Evolutionary conservation across 1,284 basidiomycete genomes (phyloP).

Genomic region (Neolentinus lepideus): DNA sequence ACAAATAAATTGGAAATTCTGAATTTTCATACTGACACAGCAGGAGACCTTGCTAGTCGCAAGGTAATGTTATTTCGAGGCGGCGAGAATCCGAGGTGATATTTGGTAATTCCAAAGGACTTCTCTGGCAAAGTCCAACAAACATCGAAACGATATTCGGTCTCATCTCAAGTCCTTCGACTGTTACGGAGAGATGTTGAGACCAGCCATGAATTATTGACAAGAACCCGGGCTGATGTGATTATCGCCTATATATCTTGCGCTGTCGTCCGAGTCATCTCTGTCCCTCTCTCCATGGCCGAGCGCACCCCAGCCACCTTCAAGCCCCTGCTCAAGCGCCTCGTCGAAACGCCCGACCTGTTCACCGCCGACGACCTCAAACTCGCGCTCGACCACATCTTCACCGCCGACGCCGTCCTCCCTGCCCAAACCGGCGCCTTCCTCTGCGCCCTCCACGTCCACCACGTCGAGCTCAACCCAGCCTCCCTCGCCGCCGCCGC

Average conservation of each 20-base stretch:
- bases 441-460: constrained; percentile 74
- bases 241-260: background rate
- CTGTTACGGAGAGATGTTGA: no score
- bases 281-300: background rate
- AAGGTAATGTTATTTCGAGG: no score
- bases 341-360: constrained; percentile 70
- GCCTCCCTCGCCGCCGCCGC: constrained; percentile 77
- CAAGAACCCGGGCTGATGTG: background rate
- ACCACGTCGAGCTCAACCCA: constrained; percentile 66
- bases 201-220: no score
- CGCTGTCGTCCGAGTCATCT: background rate
- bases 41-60: no score
- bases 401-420: constrained; percentile 53
- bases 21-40: no score
- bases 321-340: constrained; percentile 67
- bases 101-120: no score
- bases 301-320: constrained; percentile 46
- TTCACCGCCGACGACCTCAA: constrained; percentile 71
- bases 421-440: constrained; percentile 80
- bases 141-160: background rate
- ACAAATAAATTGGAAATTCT: no score
- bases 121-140: background rate
- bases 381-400: constrained; percentile 65
- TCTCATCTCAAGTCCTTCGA: no score
- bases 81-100: no score